Evolutionary conservation across 2,329 filamentous ascomycete genomes (phyloP).

Genomic region (Emmonsiellopsis sp.): DNA sequence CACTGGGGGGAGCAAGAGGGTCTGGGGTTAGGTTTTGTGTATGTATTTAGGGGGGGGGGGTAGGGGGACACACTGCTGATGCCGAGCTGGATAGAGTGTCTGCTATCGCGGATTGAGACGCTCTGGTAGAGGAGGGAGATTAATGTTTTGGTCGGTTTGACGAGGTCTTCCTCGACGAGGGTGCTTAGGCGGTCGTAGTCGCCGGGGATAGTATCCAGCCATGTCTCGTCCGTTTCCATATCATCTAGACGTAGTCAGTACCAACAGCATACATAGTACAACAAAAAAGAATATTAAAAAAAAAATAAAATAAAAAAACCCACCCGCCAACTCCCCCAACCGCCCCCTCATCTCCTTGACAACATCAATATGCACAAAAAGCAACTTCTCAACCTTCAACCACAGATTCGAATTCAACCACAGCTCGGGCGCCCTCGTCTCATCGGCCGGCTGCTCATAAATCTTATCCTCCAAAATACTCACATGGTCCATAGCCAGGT

Average conservation of each 20-base stretch:
- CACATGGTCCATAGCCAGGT: conserved; percentile 39
- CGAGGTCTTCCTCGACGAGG: conserved; percentile 41
- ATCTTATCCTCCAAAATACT: conserved; percentile 43
- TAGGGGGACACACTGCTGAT: conserved; percentile 32
- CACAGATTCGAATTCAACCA: conserved; percentile 43
- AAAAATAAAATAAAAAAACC: conserved; percentile 1
- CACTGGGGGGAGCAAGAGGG: conserved; percentile 9
- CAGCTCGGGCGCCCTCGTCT: conserved; percentile 42
- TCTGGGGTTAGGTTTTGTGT: not conserved
- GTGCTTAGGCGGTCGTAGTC: conserved; percentile 39
- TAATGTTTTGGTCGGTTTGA: conserved; percentile 41
- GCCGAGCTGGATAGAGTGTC: conserved; percentile 40
- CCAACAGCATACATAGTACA: not conserved
- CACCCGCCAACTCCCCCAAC: conserved; percentile 31
- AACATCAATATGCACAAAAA: conserved; percentile 41
- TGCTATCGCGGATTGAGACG: conserved; percentile 43
- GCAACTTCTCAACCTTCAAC: conserved; percentile 44
- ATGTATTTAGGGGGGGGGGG: not conserved
- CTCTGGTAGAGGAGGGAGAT: conserved; percentile 45
- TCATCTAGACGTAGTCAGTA: conserved; percentile 10
- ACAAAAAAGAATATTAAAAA: not conserved
- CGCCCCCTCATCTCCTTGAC: conserved; percentile 37
- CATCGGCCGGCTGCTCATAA: conserved; percentile 45
- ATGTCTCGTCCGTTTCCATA: conserved; percentile 23
- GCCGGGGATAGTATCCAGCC: conserved; percentile 31